Percentiles rank a stretch among this genome's conserved stretches.
phyloP scores from a whole-genome alignment of 2,329 filamentous ascomycete genomes.

The Aspergillus sojae region DNA sequence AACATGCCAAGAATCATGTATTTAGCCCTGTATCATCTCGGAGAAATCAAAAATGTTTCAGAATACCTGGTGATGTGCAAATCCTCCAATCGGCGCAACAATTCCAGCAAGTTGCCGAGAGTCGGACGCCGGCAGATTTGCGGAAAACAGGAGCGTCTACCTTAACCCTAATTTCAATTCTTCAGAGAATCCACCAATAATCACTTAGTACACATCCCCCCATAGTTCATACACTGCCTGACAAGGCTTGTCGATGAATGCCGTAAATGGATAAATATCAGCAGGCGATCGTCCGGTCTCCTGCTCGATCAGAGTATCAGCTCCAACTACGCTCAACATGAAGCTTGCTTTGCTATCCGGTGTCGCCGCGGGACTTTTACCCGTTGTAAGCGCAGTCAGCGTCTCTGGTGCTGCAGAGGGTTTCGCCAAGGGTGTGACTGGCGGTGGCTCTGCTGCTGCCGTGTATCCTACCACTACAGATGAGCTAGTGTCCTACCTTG shows the following conservation, averaged over 20 bases:
- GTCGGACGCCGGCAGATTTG: neutral
- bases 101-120: neutral
- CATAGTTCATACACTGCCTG: neutral
- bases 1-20: too few species aligned
- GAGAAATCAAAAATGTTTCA: neutral
- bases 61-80: neutral
- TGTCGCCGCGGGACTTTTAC: constrained; percentile 15
- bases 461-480: constrained; percentile 57
- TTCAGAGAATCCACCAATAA: neutral
- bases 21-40: neutral
- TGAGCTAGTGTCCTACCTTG: constrained; percentile 63
- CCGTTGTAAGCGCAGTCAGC: constrained; percentile 18
- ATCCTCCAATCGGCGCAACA: neutral
- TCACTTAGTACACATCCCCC: neutral
- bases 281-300: neutral
- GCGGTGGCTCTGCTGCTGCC: constrained; percentile 58
- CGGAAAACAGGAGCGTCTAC: neutral
- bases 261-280: neutral
- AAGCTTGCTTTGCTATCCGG: constrained; percentile 16
- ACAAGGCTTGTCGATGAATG: neutral
- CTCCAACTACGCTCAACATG: constrained; percentile 15
- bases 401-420: constrained; percentile 46
- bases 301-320: neutral
- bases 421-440: constrained; percentile 59
- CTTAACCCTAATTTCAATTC: neutral